These are phyloP conservation scores for Exophiala dermatitidis DNA, from an alignment of 2,329 filamentous ascomycete genomes.

Conservation along the genomic window DNA sequence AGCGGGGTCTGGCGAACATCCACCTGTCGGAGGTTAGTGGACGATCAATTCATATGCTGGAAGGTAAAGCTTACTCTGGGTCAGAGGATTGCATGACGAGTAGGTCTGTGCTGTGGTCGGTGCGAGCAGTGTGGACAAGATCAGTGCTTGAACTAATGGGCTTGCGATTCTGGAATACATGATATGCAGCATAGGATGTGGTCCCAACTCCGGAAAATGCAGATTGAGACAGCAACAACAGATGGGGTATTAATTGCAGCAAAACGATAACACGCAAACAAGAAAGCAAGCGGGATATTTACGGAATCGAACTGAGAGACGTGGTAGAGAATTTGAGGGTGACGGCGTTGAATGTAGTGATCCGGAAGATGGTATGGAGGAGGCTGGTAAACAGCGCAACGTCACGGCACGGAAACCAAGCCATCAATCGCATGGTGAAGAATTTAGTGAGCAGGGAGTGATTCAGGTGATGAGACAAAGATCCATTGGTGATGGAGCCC, in stretches of 20 bases:
- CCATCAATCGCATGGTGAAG: background rate
- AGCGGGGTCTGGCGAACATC: conserved; percentile 68
- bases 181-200: background rate
- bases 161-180: conserved; percentile 12
- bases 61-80: conserved; percentile 31
- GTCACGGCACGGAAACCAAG: background rate
- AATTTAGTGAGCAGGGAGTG: background rate
- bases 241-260: background rate
- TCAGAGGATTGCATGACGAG: conserved; percentile 39
- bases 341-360: background rate
- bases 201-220: conserved; percentile 21
- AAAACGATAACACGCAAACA: background rate
- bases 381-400: conserved; percentile 3
- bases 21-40: conserved; percentile 12
- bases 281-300: background rate
- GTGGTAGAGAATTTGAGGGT: background rate
- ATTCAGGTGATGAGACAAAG: background rate
- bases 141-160: conserved; percentile 15
- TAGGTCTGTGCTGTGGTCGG: conserved; percentile 38
- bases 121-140: conserved; percentile 11
- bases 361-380: background rate
- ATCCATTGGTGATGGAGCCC: conserved; percentile 1
- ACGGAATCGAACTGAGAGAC: background rate
- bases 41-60: background rate
- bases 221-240: conserved; percentile 4